Percentiles rank a stretch among this genome's conserved stretches.
These are phyloP conservation scores for Urochloa ruziziensis DNA, from an alignment of 176 grass and related monocot genomes.

Conservation along the genomic window DNA sequence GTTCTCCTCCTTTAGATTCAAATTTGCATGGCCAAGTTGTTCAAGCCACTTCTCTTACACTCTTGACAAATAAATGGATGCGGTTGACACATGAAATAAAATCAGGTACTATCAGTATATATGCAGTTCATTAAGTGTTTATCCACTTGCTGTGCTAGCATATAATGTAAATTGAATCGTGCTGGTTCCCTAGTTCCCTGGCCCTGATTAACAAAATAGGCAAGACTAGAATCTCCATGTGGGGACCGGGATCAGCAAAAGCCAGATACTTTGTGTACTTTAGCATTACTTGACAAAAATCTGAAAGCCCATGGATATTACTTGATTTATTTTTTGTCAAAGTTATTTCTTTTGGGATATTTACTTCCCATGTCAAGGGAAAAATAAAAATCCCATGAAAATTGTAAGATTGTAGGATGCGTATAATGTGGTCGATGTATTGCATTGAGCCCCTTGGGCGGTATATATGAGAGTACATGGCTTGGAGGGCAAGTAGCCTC, in stretches of 20 bases:
- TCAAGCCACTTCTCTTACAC: constrained; percentile 46
- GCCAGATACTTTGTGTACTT: background rate
- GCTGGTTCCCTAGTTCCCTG: background rate
- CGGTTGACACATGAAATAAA: constrained; percentile 74
- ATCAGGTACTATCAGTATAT: constrained; percentile 67
- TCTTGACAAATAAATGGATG: constrained; percentile 79
- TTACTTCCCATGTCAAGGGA: background rate
- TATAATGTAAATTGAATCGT: background rate
- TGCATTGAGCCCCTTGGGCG: too few species aligned
- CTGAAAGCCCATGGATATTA: background rate
- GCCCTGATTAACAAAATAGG: background rate
- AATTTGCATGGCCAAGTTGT: constrained; percentile 30
- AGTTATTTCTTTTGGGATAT: background rate
- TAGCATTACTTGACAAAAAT: background rate
- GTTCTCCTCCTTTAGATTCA: constrained; percentile 28
- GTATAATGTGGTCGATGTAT: too few species aligned
- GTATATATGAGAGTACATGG: too few species aligned
- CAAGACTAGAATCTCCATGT: constrained; percentile 13
- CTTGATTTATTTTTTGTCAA: background rate
- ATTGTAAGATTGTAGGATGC: too few species aligned
- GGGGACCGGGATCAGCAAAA: background rate
- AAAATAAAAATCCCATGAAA: constrained; percentile 16
- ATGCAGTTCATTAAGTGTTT: constrained; percentile 20
- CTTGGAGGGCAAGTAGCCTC: too few species aligned
- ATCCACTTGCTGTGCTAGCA: background rate